These are phyloP conservation scores for Amphicarpaea edgeworthii DNA, from an alignment of 306 rosid genomes.

Conservation along the genomic window DNA sequence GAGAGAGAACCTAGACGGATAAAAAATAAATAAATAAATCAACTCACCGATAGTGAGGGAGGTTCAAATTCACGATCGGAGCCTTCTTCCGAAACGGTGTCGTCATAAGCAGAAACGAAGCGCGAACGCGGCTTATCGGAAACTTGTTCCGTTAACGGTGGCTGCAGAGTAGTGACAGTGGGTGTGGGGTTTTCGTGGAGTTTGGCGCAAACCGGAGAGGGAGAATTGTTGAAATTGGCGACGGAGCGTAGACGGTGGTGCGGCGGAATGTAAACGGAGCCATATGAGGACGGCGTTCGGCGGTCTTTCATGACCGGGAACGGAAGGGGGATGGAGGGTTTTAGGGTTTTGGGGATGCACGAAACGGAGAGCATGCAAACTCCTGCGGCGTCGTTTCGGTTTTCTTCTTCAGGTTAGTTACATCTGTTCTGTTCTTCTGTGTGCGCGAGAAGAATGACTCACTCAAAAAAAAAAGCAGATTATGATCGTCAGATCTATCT, in stretches of 20 bases:
- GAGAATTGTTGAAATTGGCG: slow-evolving; percentile 51
- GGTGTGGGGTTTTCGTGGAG: slow-evolving; percentile 48
- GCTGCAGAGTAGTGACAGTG: slow-evolving; percentile 30
- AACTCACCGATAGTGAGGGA: slow-evolving; percentile 55
- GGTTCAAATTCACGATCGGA: slow-evolving; percentile 61
- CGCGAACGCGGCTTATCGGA: slow-evolving; percentile 50
- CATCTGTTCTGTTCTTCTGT: slow-evolving; percentile 12
- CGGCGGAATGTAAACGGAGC: slow-evolving; percentile 84
- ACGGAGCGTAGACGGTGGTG: slow-evolving; percentile 86
- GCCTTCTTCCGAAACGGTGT: slow-evolving; percentile 56
- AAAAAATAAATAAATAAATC: not conserved
- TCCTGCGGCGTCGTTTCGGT: slow-evolving; percentile 43
- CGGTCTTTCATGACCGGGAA: slow-evolving; percentile 98
- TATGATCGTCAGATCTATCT: slow-evolving; percentile 11
- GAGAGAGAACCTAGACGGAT: not conserved
- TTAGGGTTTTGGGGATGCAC: slow-evolving; percentile 50
- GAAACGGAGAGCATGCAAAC: slow-evolving; percentile 56
- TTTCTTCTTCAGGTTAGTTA: not conserved
- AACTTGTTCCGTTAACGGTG: slow-evolving; percentile 52
- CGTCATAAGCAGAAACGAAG: slow-evolving; percentile 62
- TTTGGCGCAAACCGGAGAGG: slow-evolving; percentile 56
- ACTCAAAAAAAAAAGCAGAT: slow-evolving; percentile 11
- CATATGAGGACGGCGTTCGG: slow-evolving; percentile 75
- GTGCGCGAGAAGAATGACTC: slow-evolving; percentile 3
- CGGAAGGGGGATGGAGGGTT: slow-evolving; percentile 46